Evolutionary conservation across 495 filamentous ascomycete species (phyloP).

Genomic region (Xylaria telfairii): DNA sequence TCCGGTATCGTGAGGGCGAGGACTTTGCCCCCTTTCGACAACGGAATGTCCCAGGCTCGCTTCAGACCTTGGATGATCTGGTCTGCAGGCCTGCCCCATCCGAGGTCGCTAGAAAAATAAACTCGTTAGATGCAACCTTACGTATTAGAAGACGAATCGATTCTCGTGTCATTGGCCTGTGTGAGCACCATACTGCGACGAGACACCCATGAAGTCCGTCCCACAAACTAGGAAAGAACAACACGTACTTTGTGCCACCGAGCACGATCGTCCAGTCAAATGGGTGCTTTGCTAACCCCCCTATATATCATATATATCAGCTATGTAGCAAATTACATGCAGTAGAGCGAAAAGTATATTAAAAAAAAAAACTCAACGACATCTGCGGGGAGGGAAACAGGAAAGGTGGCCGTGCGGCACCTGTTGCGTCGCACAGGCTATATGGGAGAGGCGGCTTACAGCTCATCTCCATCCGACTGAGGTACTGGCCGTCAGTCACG

Average conservation of each 20-base stretch:
- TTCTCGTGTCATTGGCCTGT: not conserved
- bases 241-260: conserved; percentile 64
- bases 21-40: conserved; percentile 56
- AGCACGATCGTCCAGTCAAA: conserved; percentile 59
- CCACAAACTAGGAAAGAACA: not conserved
- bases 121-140: not conserved
- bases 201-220: not conserved
- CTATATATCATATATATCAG: conserved; percentile 24
- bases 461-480: conserved; percentile 50
- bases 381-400: not conserved
- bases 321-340: not conserved
- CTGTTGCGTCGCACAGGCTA: not conserved
- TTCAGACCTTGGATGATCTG: conserved; percentile 51
- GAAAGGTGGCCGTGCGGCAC: not conserved
- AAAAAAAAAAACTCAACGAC: not conserved
- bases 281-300: conserved; percentile 23
- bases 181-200: not conserved
- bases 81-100: conserved; percentile 37
- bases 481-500: conserved; percentile 50
- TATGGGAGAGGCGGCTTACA: conserved; percentile 39
- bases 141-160: not conserved
- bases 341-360: not conserved
- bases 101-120: conserved; percentile 48
- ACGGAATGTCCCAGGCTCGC: conserved; percentile 53
- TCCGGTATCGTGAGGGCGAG: conserved; percentile 68